phyloP scores from a whole-genome alignment of 2,329 filamentous ascomycete genomes.

The Plectosphaerella plurivora region DNA sequence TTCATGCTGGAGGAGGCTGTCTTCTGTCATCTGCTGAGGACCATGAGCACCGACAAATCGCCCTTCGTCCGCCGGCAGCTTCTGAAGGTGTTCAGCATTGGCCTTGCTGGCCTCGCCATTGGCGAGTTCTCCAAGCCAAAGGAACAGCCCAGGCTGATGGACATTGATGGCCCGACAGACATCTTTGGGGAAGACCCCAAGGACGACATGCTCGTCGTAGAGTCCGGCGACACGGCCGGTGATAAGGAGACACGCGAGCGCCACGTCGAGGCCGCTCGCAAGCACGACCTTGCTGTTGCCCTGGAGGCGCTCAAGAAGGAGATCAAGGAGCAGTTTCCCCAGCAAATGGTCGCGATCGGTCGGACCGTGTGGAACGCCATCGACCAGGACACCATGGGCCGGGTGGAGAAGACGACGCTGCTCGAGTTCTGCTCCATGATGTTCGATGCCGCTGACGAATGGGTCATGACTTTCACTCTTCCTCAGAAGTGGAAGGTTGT shows the following conservation, averaged over 20 bases:
- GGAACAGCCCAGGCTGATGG: constrained; percentile 5
- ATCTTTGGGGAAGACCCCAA: constrained; percentile 12
- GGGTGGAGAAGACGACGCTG: constrained; percentile 35
- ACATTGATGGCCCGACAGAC: constrained; percentile 21
- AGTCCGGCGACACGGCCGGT: constrained; percentile 35
- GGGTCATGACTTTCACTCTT: constrained; percentile 34
- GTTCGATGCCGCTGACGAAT: constrained; percentile 39
- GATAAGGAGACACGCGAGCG: constrained; percentile 55
- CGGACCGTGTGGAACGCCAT: constrained; percentile 38
- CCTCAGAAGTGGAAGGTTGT: constrained; percentile 36
- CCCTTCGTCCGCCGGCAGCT: constrained; percentile 58
- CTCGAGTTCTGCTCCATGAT: constrained; percentile 41
- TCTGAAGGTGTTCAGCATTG: constrained; percentile 54
- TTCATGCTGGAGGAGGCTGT: constrained; percentile 51
- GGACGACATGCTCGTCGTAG: constrained; percentile 27
- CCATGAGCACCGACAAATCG: constrained; percentile 58
- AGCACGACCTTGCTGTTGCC: constrained; percentile 58
- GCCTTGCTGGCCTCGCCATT: constrained; percentile 60
- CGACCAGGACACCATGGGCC: constrained; percentile 31
- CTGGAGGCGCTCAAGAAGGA: constrained; percentile 36
- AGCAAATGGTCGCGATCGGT: constrained; percentile 32
- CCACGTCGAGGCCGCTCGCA: constrained; percentile 57
- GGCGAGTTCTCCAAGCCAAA: constrained; percentile 50
- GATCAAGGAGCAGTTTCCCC: constrained; percentile 36
- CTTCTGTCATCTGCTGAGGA: constrained; percentile 51